Conservation (phyloP, 2,329 filamentous ascomycete genomes). For the Teratosphaeria viscida region DNA sequence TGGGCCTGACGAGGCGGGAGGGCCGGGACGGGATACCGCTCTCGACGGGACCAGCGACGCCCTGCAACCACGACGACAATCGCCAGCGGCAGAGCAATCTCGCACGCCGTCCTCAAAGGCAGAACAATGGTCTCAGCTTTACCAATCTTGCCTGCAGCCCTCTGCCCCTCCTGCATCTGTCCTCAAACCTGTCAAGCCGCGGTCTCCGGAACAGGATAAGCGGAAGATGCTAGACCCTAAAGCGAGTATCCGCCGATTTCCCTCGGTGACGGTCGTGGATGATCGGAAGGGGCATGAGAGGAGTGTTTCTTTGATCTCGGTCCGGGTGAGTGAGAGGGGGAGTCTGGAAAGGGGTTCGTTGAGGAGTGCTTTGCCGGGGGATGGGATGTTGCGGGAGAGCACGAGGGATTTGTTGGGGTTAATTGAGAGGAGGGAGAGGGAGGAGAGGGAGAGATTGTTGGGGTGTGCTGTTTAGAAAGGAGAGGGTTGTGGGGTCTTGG, state of each 20-base stretch:
- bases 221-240: conserved; percentile 3
- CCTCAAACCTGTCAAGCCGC: conserved; percentile 10
- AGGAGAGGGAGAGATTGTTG: conserved; percentile 23
- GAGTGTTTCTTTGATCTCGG: conserved; percentile 19
- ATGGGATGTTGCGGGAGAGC: conserved; percentile 20
- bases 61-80: not conserved
- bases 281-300: conserved; percentile 22
- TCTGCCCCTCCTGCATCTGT: conserved; percentile 4
- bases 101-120: conserved; percentile 5
- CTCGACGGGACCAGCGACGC: conserved; percentile 6
- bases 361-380: not conserved
- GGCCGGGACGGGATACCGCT: not conserved
- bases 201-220: conserved; percentile 6
- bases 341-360: not conserved
- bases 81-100: not conserved
- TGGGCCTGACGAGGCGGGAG: not conserved
- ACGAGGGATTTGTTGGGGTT: conserved; percentile 31
- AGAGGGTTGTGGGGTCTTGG: not conserved
- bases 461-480: not conserved
- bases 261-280: conserved; percentile 24
- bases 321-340: conserved; percentile 1
- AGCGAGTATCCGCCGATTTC: conserved; percentile 14
- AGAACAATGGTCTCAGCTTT: conserved; percentile 10
- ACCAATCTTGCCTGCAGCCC: conserved; percentile 9
- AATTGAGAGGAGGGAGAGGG: conserved; percentile 28